phyloP scores from a whole-genome alignment of 2,329 filamentous ascomycete species.

The Aplosporella prunicola region DNA sequence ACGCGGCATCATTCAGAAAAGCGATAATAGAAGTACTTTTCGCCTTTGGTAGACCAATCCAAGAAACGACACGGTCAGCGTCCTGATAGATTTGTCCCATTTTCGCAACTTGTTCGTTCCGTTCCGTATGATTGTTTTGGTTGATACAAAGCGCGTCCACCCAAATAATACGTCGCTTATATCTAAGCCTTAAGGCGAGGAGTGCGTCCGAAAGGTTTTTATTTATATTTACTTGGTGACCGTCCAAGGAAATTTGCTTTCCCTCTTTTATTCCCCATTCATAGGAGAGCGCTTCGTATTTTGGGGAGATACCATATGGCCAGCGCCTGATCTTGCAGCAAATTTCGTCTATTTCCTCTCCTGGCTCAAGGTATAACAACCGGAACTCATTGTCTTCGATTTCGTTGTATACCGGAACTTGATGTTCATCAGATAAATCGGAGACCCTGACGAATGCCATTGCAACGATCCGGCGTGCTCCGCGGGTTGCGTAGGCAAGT shows the following conservation, averaged over 20 bases:
- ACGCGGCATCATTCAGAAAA: constrained; percentile 3
- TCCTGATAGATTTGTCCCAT: constrained; percentile 7
- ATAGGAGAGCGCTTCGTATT: constrained; percentile 13
- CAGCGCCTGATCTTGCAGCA: not conserved
- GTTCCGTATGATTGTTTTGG: constrained; percentile 9
- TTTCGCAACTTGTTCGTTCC: constrained; percentile 3
- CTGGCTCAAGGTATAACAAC: not conserved
- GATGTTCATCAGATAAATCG: not conserved
- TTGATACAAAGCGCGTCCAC: constrained; percentile 12
- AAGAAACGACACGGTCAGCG: not conserved
- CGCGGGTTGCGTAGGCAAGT: no score
- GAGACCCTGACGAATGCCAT: no score
- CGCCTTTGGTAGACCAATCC: constrained; percentile 13
- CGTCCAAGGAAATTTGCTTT: not conserved
- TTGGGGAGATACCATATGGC: not conserved
- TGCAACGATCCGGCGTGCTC: no score
- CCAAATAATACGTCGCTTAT: constrained; percentile 1
- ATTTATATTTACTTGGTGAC: not conserved
- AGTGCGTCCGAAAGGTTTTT: constrained; percentile 4
- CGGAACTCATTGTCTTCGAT: not conserved
- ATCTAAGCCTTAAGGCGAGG: not conserved
- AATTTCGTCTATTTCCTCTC: not conserved
- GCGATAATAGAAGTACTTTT: constrained; percentile 9
- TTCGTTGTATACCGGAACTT: not conserved
- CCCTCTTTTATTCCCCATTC: constrained; percentile 11